phyloP scores from a whole-genome alignment of 495 filamentous ascomycete species.

The Clohesyomyces aquaticus region DNA sequence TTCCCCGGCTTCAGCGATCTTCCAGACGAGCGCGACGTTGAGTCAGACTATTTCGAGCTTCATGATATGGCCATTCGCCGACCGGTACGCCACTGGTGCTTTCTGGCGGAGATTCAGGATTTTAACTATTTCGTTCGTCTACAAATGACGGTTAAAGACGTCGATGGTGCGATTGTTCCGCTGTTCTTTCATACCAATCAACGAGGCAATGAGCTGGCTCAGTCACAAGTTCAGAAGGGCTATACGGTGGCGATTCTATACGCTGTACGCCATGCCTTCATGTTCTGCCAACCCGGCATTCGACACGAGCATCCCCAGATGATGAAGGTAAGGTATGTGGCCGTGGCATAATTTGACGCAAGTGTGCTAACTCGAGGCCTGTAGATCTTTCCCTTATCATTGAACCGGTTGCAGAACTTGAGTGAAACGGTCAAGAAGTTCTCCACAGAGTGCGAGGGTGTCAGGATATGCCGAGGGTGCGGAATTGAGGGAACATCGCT shows the following conservation, averaged over 20 bases:
- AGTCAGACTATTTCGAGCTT: conserved; percentile 35
- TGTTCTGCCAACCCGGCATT: conserved; percentile 35
- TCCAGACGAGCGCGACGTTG: conserved; percentile 34
- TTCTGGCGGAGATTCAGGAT: conserved; percentile 46
- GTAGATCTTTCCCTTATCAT: too few species aligned
- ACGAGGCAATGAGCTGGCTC: conserved; percentile 38
- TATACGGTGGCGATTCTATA: conserved; percentile 47
- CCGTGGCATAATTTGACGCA: too few species aligned
- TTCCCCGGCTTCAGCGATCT: conserved; percentile 45
- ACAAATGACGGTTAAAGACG: conserved; percentile 41
- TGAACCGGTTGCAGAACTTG: conserved; percentile 41
- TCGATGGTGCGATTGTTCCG: conserved; percentile 35
- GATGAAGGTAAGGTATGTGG: conserved; percentile 49
- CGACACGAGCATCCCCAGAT: conserved; percentile 40
- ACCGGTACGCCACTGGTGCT: conserved; percentile 44
- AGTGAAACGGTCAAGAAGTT: conserved; percentile 43
- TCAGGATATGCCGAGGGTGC: conserved; percentile 39
- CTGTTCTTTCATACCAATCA: conserved; percentile 44
- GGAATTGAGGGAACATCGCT: conserved; percentile 38
- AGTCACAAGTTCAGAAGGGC: conserved; percentile 40
- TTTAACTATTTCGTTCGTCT: conserved; percentile 37
- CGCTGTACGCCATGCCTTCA: conserved; percentile 41
- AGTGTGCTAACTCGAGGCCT: too few species aligned
- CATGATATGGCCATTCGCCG: conserved; percentile 17
- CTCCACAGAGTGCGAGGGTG: conserved; percentile 33